A percentile compares a stretch with the other conserved stretches of the same genome.
Evolutionary conservation across 2,329 filamentous ascomycete genomes (phyloP).

Genomic region (Fusarium sp.): DNA sequence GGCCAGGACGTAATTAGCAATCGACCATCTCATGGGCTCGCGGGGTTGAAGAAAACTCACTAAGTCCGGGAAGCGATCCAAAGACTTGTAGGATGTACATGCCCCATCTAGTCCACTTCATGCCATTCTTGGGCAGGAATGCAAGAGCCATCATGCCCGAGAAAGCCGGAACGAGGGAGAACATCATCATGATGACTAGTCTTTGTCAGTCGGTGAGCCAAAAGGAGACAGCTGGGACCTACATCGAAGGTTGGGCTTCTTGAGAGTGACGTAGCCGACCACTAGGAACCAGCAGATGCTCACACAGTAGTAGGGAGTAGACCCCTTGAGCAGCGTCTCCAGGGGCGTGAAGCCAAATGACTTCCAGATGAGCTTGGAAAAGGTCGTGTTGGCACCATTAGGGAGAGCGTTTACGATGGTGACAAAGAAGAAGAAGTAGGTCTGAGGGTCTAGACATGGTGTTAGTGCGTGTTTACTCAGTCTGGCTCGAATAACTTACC

Average conservation of each 20-base stretch:
- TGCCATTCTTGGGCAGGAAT: conserved; percentile 39
- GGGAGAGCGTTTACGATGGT: conserved; percentile 48
- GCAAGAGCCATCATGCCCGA: conserved; percentile 46
- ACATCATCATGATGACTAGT: background rate
- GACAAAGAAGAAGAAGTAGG: conserved; percentile 49
- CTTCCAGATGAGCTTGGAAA: conserved; percentile 45
- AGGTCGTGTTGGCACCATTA: conserved; percentile 48
- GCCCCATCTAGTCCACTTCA: conserved; percentile 47
- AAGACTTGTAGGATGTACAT: conserved; percentile 46
- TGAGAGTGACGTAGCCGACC: background rate
- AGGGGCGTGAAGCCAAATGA: conserved; percentile 47
- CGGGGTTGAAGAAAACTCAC: background rate
- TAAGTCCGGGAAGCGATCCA: conserved; percentile 37
- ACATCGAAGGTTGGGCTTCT: background rate
- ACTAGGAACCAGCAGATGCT: background rate
- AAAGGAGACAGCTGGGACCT: fast-evolving
- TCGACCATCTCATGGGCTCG: too few relatives aligned
- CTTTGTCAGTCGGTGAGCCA: background rate
- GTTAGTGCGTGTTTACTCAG: background rate
- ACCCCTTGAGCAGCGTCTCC: conserved; percentile 47
- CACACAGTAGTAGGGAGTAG: conserved; percentile 37
- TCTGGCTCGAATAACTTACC: conserved; percentile 18
- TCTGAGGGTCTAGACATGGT: background rate
- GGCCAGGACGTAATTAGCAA: background rate
- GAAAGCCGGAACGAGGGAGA: conserved; percentile 42